phyloP scores from a whole-genome alignment of 306 rosid species.

The Vigna angularis region DNA sequence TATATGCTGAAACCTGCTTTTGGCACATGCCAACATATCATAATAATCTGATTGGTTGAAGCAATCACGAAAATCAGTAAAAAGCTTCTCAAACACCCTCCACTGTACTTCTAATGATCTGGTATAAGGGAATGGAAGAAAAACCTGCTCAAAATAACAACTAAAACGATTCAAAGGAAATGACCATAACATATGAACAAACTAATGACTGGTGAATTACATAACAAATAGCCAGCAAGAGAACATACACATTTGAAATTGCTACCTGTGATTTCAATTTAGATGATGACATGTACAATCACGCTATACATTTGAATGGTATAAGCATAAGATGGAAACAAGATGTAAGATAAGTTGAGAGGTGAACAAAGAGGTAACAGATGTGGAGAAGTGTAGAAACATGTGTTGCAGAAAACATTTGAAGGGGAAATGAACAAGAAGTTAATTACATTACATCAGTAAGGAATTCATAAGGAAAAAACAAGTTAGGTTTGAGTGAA shows the following conservation, averaged over 20 bases:
- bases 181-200: no score
- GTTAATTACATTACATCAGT: not conserved
- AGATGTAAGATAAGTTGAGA: not conserved
- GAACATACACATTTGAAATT: not conserved
- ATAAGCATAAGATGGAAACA: not conserved
- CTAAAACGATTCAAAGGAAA: not conserved
- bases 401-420: not conserved
- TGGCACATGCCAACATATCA: slow-evolving; percentile 74
- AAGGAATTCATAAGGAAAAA: not conserved
- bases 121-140: slow-evolving; percentile 80
- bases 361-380: not conserved
- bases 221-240: not conserved
- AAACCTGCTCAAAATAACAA: slow-evolving; percentile 56
- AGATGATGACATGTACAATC: not conserved
- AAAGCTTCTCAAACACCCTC: slow-evolving; percentile 91
- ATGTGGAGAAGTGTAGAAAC: not conserved
- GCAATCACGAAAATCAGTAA: slow-evolving; percentile 88
- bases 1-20: slow-evolving; percentile 79
- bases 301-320: slow-evolving; percentile 4
- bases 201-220: not conserved
- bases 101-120: slow-evolving; percentile 72
- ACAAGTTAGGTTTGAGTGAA: not conserved
- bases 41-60: slow-evolving; percentile 68
- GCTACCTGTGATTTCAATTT: not conserved
- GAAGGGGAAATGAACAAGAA: not conserved